Percentiles rank a stretch among this genome's conserved stretches.
phyloP scores from a whole-genome alignment of 495 filamentous ascomycete species.

The Penicillium taxi region DNA sequence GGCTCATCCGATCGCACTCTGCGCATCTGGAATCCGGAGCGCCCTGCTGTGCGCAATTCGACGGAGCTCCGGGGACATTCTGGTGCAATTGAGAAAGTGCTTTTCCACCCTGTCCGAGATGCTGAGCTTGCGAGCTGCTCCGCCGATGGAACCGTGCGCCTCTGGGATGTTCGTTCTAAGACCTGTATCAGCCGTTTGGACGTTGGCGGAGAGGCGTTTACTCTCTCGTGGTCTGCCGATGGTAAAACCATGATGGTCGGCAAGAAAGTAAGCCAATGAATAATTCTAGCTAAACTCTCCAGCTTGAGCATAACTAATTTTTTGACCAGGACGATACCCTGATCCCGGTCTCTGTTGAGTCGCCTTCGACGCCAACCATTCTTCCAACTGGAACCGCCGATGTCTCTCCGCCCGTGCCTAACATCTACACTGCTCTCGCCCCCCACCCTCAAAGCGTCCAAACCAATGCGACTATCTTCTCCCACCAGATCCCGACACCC shows the following conservation, averaged over 20 bases:
- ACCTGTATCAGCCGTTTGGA: slow-evolving; percentile 69
- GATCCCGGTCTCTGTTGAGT: slow-evolving; percentile 51
- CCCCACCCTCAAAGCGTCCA: slow-evolving; percentile 63
- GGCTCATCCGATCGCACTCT: slow-evolving; percentile 75
- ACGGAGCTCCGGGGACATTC: slow-evolving; percentile 81
- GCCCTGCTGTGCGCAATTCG: slow-evolving; percentile 66
- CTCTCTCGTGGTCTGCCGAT: slow-evolving; percentile 81
- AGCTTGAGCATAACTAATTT: background rate
- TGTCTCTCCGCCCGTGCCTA: slow-evolving; percentile 12
- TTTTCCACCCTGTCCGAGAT: slow-evolving; percentile 84
- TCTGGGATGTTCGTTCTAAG: slow-evolving; percentile 91
- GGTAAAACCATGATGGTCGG: slow-evolving; percentile 76
- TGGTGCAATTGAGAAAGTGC: slow-evolving; percentile 71
- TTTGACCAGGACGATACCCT: slow-evolving; percentile 56
- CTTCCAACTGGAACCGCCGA: slow-evolving; percentile 9
- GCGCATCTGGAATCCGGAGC: slow-evolving; percentile 88
- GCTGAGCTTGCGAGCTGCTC: slow-evolving; percentile 82
- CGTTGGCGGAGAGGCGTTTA: slow-evolving; percentile 75
- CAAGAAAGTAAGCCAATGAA: slow-evolving; percentile 55
- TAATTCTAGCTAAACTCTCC: background rate
- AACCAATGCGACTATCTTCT: slow-evolving; percentile 79
- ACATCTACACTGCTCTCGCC: slow-evolving; percentile 42
- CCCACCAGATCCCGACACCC: slow-evolving; percentile 45
- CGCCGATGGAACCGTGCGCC: slow-evolving; percentile 72
- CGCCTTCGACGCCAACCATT: slow-evolving; percentile 31